These are phyloP conservation scores for Fusarium stilboides DNA, from an alignment of 2,329 filamentous ascomycete genomes.

Conservation along the genomic window DNA sequence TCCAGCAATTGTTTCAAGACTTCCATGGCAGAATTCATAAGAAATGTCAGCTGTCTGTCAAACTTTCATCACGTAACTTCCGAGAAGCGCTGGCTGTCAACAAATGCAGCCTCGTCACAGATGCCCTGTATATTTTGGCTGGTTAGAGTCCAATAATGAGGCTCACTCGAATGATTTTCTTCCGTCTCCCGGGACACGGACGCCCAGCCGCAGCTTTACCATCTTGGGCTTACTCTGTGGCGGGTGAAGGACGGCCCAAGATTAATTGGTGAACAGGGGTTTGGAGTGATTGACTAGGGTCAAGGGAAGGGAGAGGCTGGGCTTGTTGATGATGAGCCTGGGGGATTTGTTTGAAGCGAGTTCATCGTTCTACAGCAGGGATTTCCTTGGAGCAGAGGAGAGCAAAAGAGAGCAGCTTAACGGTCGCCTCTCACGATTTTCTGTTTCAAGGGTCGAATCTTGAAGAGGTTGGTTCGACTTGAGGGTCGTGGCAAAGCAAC, in stretches of 20 bases:
- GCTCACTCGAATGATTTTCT: constrained; percentile 34
- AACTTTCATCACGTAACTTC: background rate
- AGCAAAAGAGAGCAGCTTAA: constrained; percentile 12
- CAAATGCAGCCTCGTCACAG: constrained; percentile 13
- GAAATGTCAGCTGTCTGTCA: background rate
- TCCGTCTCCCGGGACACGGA: constrained; percentile 23
- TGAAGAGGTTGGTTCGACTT: constrained; percentile 15
- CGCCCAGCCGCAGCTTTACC: constrained; percentile 23
- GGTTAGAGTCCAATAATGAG: constrained; percentile 23
- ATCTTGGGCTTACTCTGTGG: constrained; percentile 20
- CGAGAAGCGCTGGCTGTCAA: background rate
- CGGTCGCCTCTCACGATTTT: constrained; percentile 2
- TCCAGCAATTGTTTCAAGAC: constrained; percentile 1
- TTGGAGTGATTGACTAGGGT: constrained; percentile 22
- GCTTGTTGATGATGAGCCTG: background rate
- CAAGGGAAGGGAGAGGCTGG: constrained; percentile 29
- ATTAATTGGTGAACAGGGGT: constrained; percentile 24
- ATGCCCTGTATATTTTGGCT: constrained; percentile 1
- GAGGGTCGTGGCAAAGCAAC: constrained; percentile 26
- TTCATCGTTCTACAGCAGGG: background rate
- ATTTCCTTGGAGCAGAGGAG: background rate
- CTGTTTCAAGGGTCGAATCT: background rate
- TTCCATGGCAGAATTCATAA: background rate
- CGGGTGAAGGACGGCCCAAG: constrained; percentile 17
- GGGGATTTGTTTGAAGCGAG: constrained; percentile 4